Conservation (phyloP, 352 stramenopile genomes). For the Pythium pyrilobum region DNA sequence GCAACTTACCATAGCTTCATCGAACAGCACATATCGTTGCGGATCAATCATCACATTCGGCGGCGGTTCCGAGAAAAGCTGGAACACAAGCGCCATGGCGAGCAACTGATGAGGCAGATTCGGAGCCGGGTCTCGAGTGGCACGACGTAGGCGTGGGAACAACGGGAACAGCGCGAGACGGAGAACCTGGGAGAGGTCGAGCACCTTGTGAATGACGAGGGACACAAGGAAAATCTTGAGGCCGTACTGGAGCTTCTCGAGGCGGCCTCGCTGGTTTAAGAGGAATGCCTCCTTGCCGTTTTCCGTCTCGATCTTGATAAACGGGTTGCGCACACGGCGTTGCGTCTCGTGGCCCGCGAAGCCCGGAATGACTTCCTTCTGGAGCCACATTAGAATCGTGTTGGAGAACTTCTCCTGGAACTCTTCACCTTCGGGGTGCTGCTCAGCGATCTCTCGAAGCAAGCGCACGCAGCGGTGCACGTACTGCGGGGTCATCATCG, state of each 20-base stretch:
- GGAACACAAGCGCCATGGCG: constrained; percentile 79
- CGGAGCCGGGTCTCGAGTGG: constrained; percentile 60
- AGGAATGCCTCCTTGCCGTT: constrained; percentile 79
- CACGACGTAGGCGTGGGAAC: constrained; percentile 68
- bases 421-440: constrained; percentile 79
- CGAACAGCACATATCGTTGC: constrained; percentile 79
- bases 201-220: constrained; percentile 76
- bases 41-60: constrained; percentile 74
- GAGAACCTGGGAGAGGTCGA: constrained; percentile 81
- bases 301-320: constrained; percentile 66
- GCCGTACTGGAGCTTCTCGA: constrained; percentile 83
- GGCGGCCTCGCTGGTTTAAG: constrained; percentile 75
- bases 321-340: constrained; percentile 76
- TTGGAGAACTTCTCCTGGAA: constrained; percentile 85
- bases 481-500: constrained; percentile 80
- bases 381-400: constrained; percentile 77
- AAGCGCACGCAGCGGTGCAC: constrained; percentile 80
- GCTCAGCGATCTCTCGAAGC: constrained; percentile 78
- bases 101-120: constrained; percentile 78
- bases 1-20: constrained; percentile 83
- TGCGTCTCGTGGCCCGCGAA: constrained; percentile 76
- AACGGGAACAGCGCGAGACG: constrained; percentile 78
- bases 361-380: constrained; percentile 80
- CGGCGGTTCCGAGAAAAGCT: constrained; percentile 79
- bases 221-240: constrained; percentile 83